These are phyloP conservation scores for Jaltomata sinuosa DNA, from an alignment of 257 asterid species.

Conservation along the genomic window DNA sequence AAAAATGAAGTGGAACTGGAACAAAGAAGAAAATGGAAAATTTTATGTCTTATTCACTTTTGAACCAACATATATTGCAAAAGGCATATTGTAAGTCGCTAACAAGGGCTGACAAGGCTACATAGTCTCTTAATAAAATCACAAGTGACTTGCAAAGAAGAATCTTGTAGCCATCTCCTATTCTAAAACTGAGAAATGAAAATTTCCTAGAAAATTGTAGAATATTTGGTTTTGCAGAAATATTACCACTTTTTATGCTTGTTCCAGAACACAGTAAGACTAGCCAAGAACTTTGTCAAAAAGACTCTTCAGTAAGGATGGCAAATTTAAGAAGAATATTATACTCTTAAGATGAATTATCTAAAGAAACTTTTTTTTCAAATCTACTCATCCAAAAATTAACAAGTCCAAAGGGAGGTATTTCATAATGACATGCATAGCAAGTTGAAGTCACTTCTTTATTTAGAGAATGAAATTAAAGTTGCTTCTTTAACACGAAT, in stretches of 20 bases:
- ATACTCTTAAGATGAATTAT: neutral
- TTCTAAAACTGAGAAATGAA: neutral
- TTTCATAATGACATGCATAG: neutral
- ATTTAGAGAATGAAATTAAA: neutral
- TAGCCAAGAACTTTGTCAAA: neutral
- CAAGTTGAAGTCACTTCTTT: neutral
- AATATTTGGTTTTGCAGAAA: neutral
- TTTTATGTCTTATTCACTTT: neutral
- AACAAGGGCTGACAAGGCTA: neutral
- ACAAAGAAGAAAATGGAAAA: neutral
- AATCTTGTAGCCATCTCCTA: neutral
- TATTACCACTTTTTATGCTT: neutral
- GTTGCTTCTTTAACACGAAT: neutral
- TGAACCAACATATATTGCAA: neutral
- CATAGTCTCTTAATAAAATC: neutral
- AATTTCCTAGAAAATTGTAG: neutral
- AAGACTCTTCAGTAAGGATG: neutral
- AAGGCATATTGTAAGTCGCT: neutral
- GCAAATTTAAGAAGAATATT: neutral
- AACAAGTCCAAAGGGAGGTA: neutral
- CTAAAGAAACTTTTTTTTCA: neutral
- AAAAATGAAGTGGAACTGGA: neutral
- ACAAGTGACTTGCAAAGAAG: neutral
- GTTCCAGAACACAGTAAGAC: neutral
- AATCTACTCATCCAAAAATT: neutral